A percentile compares a stretch with the other conserved stretches of the same genome.
Conservation (phyloP, 1,139 yeast genomes). For the Kodamaea sp. region DNA sequence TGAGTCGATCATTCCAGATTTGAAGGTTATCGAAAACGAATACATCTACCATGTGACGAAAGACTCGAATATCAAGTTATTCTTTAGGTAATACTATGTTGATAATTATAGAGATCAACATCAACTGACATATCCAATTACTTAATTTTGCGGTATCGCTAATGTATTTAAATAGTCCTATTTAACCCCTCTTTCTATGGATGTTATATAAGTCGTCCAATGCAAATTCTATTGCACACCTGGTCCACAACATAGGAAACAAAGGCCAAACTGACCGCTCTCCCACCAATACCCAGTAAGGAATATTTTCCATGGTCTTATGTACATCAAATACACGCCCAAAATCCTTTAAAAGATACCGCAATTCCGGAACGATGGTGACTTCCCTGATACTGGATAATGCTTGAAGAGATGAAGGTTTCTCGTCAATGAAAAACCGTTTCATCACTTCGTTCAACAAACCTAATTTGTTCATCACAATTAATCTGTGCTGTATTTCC, state of each 20-base stretch:
- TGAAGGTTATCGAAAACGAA: conserved; percentile 56
- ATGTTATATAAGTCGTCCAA: conserved; percentile 72
- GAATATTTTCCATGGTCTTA: conserved; percentile 66
- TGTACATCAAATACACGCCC: conserved; percentile 77
- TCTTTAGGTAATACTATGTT: conserved; percentile 35
- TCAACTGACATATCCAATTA: too few relatives aligned
- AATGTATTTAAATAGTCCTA: too few relatives aligned
- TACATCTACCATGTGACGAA: conserved; percentile 63
- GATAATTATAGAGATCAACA: too few relatives aligned
- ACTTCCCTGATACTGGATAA: conserved; percentile 64
- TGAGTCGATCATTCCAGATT: conserved; percentile 13
- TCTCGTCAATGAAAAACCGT: conserved; percentile 83
- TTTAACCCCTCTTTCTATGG: conserved; percentile 36
- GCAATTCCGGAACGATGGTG: conserved; percentile 85
- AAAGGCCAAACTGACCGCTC: conserved; percentile 95
- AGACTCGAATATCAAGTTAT: conserved; percentile 51
- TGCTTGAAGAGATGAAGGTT: conserved; percentile 65
- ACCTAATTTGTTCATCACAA: conserved; percentile 78
- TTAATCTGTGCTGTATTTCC: conserved; percentile 84
- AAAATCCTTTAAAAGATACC: conserved; percentile 66
- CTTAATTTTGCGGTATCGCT: too few relatives aligned
- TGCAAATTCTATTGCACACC: conserved; percentile 89
- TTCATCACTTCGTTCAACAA: conserved; percentile 69
- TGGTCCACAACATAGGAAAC: conserved; percentile 78
- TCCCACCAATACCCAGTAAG: conserved; percentile 89